Evolutionary conservation across 2,329 filamentous ascomycete species (phyloP).

Genomic region (Arthrobotrys iridis): DNA sequence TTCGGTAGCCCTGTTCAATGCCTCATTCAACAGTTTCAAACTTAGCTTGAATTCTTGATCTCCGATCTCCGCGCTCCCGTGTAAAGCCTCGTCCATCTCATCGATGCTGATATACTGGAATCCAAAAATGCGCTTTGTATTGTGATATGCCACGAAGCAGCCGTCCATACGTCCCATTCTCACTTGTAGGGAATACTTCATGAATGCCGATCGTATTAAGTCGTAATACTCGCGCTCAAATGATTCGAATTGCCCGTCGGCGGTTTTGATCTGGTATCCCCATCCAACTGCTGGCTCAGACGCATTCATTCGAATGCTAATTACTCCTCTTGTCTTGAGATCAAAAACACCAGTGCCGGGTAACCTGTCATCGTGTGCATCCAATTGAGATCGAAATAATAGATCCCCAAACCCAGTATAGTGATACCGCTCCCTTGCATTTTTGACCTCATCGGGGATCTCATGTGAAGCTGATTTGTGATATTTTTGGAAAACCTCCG

Average conservation of each 20-base stretch:
- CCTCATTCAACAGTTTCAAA: constrained; percentile 78
- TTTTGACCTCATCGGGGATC: constrained; percentile 76
- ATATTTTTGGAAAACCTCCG: constrained; percentile 85
- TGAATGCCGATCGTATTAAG: constrained; percentile 91
- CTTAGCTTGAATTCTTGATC: constrained; percentile 87
- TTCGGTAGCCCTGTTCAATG: constrained; percentile 77
- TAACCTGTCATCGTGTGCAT: constrained; percentile 84
- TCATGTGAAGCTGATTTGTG: constrained; percentile 74
- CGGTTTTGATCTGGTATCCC: constrained; percentile 84
- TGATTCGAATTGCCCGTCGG: constrained; percentile 83
- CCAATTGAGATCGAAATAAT: constrained; percentile 92
- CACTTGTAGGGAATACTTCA: constrained; percentile 96
- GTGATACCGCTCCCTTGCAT: constrained; percentile 81
- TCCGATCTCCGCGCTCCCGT: constrained; percentile 74
- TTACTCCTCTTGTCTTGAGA: constrained; percentile 90
- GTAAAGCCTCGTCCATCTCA: constrained; percentile 91
- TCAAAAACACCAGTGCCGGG: constrained; percentile 96
- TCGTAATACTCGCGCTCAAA: constrained; percentile 97
- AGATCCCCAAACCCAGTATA: constrained; percentile 88
- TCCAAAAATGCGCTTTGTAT: constrained; percentile 92
- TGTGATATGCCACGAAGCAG: constrained; percentile 97
- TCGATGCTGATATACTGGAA: constrained; percentile 90
- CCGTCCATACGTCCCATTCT: constrained; percentile 98
- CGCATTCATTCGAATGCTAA: constrained; percentile 90
- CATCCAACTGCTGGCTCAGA: constrained; percentile 75